Conservation (phyloP, 164 flowering plant species). For the Chloranthus sessilifolius region DNA sequence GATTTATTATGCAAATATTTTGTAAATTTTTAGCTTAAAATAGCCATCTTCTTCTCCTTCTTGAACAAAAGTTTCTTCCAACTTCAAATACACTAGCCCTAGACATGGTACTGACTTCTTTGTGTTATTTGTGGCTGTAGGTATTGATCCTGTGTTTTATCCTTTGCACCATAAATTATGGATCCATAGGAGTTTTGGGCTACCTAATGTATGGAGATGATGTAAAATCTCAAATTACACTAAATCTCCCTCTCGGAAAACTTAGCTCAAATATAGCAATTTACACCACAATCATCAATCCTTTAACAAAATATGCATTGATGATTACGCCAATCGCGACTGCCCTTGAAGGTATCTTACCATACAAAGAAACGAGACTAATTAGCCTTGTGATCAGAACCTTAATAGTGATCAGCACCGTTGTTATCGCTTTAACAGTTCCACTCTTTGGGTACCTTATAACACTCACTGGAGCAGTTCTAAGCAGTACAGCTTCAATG, state of each 20-base stretch:
- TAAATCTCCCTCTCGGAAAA: slow-evolving; percentile 52
- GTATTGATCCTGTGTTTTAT: slow-evolving; percentile 60
- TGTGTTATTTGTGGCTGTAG: slow-evolving; percentile 32
- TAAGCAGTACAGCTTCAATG: slow-evolving; percentile 36
- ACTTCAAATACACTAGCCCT: not conserved
- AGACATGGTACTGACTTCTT: not conserved
- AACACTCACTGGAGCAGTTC: slow-evolving; percentile 45
- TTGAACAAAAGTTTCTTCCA: not conserved
- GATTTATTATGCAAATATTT: not conserved
- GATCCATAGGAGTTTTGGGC: slow-evolving; percentile 68
- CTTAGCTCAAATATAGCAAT: slow-evolving; percentile 67
- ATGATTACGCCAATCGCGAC: slow-evolving; percentile 56
- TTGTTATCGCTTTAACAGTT: slow-evolving; percentile 36
- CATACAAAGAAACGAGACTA: slow-evolving; percentile 18
- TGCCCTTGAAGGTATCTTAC: slow-evolving; percentile 34
- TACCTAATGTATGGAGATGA: slow-evolving; percentile 74
- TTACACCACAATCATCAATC: slow-evolving; percentile 66
- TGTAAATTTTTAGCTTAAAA: not conserved
- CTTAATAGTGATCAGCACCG: slow-evolving; percentile 33
- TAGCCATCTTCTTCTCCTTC: not conserved
- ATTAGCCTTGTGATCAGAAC: slow-evolving; percentile 42
- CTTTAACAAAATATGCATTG: slow-evolving; percentile 66
- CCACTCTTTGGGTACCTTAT: slow-evolving; percentile 51
- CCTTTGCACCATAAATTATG: slow-evolving; percentile 44
- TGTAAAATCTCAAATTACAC: slow-evolving; percentile 60